A percentile compares a stretch with the other conserved stretches of the same genome.
Conservation (phyloP, 208 protist genomes). For the Trypanosoma congolense region DNA sequence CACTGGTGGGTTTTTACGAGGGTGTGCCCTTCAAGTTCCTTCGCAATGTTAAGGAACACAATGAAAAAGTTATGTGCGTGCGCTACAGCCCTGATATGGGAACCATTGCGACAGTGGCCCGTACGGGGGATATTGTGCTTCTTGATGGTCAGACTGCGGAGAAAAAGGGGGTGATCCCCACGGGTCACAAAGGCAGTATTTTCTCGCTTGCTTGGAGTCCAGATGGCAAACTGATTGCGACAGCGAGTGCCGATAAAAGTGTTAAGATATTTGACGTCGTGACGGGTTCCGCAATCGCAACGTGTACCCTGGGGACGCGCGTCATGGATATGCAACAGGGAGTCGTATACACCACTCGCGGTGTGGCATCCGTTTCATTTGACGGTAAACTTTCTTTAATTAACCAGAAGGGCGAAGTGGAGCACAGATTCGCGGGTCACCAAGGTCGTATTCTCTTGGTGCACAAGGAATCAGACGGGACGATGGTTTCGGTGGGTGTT, state of each 20-base stretch:
- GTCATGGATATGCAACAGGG: slow-evolving; percentile 42
- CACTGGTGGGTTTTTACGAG: slow-evolving; percentile 57
- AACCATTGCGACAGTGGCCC: slow-evolving; percentile 31
- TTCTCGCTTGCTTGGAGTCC: slow-evolving; percentile 40
- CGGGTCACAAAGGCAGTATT: slow-evolving; percentile 40
- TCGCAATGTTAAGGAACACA: slow-evolving; percentile 30
- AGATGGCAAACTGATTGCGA: slow-evolving; percentile 28
- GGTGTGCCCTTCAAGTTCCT: slow-evolving; percentile 60
- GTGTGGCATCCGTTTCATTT: slow-evolving; percentile 26
- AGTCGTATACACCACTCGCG: slow-evolving; percentile 22
- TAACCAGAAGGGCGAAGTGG: slow-evolving; percentile 15
- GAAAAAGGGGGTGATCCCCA: slow-evolving; percentile 16
- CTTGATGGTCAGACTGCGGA: slow-evolving; percentile 51
- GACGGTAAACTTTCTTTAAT: slow-evolving; percentile 29
- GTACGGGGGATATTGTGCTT: slow-evolving; percentile 31
- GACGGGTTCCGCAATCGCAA: slow-evolving; percentile 4
- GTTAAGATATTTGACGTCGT: slow-evolving; percentile 28
- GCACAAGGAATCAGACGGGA: slow-evolving; percentile 9
- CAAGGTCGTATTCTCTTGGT: slow-evolving; percentile 33
- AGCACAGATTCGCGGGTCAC: slow-evolving; percentile 20
- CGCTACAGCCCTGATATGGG: slow-evolving; percentile 47
- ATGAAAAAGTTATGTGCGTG: slow-evolving; percentile 59
- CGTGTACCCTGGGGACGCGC: slow-evolving; percentile 20
- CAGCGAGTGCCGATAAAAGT: slow-evolving; percentile 40
- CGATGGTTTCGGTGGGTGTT: slow-evolving; percentile 28